Base-by-base conservation (phyloP, 2,329 filamentous ascomycete species). In the Xylaria sp. region DNA sequence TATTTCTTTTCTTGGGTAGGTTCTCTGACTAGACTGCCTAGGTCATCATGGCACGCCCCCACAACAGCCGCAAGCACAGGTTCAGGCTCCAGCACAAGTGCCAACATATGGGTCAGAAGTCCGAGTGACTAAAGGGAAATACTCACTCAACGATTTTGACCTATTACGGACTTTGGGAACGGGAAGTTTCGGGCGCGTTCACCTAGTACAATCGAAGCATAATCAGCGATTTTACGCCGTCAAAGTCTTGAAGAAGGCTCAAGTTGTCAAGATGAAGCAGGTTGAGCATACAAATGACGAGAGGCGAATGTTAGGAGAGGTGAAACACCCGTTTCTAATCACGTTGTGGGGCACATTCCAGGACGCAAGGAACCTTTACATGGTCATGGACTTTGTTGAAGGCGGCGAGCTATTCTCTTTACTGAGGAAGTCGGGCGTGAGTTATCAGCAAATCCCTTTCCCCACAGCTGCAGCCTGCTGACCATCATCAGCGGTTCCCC, bases 341-440 rank as follows among this genome's bases (percentile, higher is more conserved):
- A 99, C 96, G 1, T 86, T 99, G 50, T 99, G 96, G 96, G 96
- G 96, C 68, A 99, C 96, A 10, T 99, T 98, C 81, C 95, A 98
- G 80, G 96, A 99, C 78, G 88, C 91, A 60, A 94, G 91, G 83
- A 98, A 98, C 80, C 85, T 99, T 44, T 99, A 99, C 88, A 99
- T 99, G 96, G 96, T 99, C 77, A 99, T 99, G 96, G 96, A 99
- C 82, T 99, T 99, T 84, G 95, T 99, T 63, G 96, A 99, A 82
- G 96, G 96, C 75, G 96, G 96, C 78, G 96, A 99, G 85, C 86
- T 99, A 64, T 99, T 99, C 81, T 98, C 95, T 74, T 83, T 99
- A 76, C 85, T 99, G 76, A 89, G 96, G 76, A 98, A 99, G 82
- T 98, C 95, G 86, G 91, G 95, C 88, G 89, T 88, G 87, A 82